Conservation (phyloP, 371 early-diverging fungal genomes). For the Apophysomyces elegans region DNA sequence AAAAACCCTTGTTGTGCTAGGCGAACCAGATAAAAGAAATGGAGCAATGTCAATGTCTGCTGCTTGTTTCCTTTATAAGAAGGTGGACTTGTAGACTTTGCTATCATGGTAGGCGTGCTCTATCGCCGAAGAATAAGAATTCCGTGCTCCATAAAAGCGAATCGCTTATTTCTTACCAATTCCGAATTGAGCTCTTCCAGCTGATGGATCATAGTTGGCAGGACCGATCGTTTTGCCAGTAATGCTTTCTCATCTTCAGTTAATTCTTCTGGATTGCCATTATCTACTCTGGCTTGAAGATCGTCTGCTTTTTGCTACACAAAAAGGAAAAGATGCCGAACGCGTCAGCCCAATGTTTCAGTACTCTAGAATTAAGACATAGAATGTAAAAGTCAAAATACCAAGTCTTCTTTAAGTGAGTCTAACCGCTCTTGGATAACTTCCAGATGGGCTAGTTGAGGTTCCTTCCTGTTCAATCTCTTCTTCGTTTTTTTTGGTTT, state of each 20-base stretch:
- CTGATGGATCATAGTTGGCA: slow-evolving; percentile 2
- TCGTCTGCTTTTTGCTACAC: slow-evolving; percentile 8
- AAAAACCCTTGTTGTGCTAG: slow-evolving; percentile 44
- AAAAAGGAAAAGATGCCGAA: background rate
- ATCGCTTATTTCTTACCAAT: slow-evolving; percentile 11
- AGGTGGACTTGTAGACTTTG: slow-evolving; percentile 1
- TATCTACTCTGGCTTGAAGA: background rate
- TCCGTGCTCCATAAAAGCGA: background rate
- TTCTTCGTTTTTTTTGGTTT: slow-evolving; percentile 16
- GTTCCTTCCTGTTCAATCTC: slow-evolving; percentile 6
- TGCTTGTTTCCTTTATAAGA: slow-evolving; percentile 5
- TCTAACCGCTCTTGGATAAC: slow-evolving; percentile 29
- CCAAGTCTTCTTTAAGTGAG: slow-evolving; percentile 28
- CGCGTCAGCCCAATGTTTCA: background rate
- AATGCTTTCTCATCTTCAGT: slow-evolving; percentile 1
- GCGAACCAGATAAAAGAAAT: slow-evolving; percentile 44
- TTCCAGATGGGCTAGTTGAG: slow-evolving; percentile 28
- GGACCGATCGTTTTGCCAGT: slow-evolving; percentile 3
- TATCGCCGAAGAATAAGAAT: background rate
- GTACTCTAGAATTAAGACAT: no score
- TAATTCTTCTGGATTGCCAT: background rate
- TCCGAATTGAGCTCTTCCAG: slow-evolving; percentile 12
- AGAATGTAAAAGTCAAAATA: slow-evolving; percentile 14
- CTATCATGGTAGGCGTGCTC: slow-evolving; percentile 2
- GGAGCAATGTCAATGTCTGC: slow-evolving; percentile 34